Percentiles rank a stretch among this genome's conserved stretches.
Conservation (phyloP, 2,329 filamentous ascomycete genomes). For the Penicillium sp. region DNA sequence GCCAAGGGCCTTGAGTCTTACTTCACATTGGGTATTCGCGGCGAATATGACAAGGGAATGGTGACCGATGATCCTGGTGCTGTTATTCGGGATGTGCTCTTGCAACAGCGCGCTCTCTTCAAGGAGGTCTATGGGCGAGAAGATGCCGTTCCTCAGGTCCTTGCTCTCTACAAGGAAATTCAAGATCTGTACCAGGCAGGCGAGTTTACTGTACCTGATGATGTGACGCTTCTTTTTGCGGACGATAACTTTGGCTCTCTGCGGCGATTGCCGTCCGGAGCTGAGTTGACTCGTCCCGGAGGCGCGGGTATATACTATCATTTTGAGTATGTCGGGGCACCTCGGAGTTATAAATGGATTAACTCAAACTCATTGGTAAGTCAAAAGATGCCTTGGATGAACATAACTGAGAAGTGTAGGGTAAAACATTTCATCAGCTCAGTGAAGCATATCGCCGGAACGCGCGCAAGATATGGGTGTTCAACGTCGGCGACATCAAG, state of each 20-base stretch:
- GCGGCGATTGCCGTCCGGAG: constrained; percentile 59
- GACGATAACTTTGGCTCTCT: constrained; percentile 72
- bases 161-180: constrained; percentile 75
- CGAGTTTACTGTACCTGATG: constrained; percentile 61
- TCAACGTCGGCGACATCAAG: constrained; percentile 68
- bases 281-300: constrained; percentile 60
- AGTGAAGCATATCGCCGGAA: constrained; percentile 54
- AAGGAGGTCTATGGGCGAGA: constrained; percentile 55
- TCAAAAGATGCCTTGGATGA: background rate
- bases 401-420: constrained; percentile 1
- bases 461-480: constrained; percentile 64
- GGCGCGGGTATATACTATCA: constrained; percentile 62
- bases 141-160: constrained; percentile 64
- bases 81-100: constrained; percentile 44
- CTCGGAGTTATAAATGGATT: constrained; percentile 63
- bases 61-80: constrained; percentile 15
- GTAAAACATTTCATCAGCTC: constrained; percentile 14
- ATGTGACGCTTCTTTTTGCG: constrained; percentile 67
- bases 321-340: constrained; percentile 63
- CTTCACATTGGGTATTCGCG: constrained; percentile 69
- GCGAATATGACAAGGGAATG: constrained; percentile 16
- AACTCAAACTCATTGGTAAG: constrained; percentile 61
- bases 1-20: constrained; percentile 66
- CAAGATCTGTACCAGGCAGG: constrained; percentile 62
- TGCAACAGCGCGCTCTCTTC: constrained; percentile 60